Evolutionary conservation across 2,329 filamentous ascomycete genomes (phyloP).

Genomic region (Aspergillus ustus): DNA sequence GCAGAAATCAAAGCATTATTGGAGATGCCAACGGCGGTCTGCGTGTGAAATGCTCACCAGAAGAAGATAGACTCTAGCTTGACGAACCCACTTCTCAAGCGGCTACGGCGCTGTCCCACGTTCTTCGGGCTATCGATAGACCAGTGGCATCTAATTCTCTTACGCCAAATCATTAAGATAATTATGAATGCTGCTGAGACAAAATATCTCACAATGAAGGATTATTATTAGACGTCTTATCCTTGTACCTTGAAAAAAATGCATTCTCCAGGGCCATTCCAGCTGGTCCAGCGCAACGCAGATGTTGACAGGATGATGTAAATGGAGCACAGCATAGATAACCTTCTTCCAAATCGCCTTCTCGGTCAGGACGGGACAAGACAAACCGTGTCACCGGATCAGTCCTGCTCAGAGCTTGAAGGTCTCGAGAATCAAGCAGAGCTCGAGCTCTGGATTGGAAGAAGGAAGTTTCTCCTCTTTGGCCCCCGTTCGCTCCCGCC

Average conservation of each 20-base stretch:
- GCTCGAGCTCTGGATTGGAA: neutral
- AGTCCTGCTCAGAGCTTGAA: neutral
- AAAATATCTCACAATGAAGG: neutral
- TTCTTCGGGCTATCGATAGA: slow-evolving; percentile 24
- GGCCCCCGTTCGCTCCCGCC: slow-evolving; percentile 15
- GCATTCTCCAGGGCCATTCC: neutral
- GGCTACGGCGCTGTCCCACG: slow-evolving; percentile 27
- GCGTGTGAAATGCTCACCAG: neutral
- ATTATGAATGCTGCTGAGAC: slow-evolving; percentile 7
- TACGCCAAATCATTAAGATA: neutral
- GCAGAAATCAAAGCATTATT: neutral
- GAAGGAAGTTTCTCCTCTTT: neutral
- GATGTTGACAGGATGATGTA: slow-evolving; percentile 3
- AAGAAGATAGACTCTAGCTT: slow-evolving; percentile 12
- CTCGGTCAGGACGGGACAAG: neutral
- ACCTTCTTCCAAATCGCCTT: slow-evolving; percentile 10
- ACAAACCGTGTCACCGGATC: slow-evolving; percentile 9
- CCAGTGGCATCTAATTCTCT: slow-evolving; percentile 11
- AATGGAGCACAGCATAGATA: slow-evolving; percentile 8
- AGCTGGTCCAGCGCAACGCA: neutral
- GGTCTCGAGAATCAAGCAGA: neutral
- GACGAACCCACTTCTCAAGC: slow-evolving; percentile 16
- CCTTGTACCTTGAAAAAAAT: slow-evolving; percentile 7
- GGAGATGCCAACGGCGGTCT: neutral
- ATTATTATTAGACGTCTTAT: neutral